Base-by-base conservation (phyloP, 129 eudicot species). In the Centrapalus pauciflorus region DNA sequence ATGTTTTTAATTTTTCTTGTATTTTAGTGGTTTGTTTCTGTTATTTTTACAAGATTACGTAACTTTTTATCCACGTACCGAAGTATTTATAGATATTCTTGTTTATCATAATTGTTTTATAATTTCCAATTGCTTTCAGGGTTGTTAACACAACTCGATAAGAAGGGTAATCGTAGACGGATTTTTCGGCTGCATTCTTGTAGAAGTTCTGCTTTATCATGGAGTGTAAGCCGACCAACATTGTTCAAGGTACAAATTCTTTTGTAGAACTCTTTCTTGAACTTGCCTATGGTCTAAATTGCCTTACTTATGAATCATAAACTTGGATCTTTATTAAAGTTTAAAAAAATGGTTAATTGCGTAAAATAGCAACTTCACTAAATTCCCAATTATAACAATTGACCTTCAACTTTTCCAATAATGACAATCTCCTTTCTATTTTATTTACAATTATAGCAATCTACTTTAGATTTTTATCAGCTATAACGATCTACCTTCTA, bases 201-300 rank as follows among this genome's bases (percentile, higher is more conserved):
- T 38, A 29, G 46, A 41, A 40, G 4, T 35, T 72, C 60, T 45
- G 51, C 54, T 32, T 50, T 20, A 43, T 64, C 27, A 76, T 76
- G 80, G 80, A 75, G 69, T 48, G 32, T 24, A 40, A 49, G 49
- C 67, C 75, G 7, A 70, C 55, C 54, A 67, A 60, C 51, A 17
- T 45, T 25, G 27, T 26, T 50, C 21, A 59, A 2, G 80, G 80
- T 75, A 75, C 55, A 61, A 4, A 33, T 34, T 26, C 23, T 9
- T 41, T 12, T 23, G 23, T 46, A 4, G 4, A 20, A 32, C 32
- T 52, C 51, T 17, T 25, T 21, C 26, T 28, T 66, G 32, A 4
- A 29, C 41, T 20, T 30, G n/a, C 41, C 17, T 43, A 5, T 3
- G 1, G 11, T 32, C 40, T 54, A 29, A 1, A 27, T 32, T 49